Conservation (phyloP, 2,329 filamentous ascomycete genomes). For the Arachnopeziza araneosa region DNA sequence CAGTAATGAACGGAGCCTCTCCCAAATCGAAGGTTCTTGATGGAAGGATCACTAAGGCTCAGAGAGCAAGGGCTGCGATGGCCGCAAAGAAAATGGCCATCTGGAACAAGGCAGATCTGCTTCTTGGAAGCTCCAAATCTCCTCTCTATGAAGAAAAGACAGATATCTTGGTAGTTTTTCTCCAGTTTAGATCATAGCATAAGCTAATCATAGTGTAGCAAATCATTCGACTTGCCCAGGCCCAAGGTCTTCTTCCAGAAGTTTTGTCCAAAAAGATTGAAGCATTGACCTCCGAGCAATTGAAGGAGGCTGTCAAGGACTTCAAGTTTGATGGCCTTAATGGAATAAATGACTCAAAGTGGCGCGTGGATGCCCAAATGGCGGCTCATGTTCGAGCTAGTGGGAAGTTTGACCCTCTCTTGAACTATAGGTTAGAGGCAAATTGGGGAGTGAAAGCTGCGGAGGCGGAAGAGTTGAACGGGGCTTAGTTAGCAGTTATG, state of each 20-base stretch:
- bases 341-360: not conserved
- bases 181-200: not conserved
- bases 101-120: not conserved
- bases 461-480: no score
- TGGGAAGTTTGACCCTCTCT: not conserved
- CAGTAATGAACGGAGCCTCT: not conserved
- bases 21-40: not conserved
- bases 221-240: not conserved
- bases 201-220: not conserved
- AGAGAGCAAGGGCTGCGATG: not conserved
- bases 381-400: not conserved
- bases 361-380: not conserved
- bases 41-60: not conserved
- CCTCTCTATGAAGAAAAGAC: not conserved
- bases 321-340: not conserved
- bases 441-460: not conserved
- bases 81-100: not conserved
- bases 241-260: not conserved
- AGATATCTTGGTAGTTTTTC: not conserved
- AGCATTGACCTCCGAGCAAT: not conserved
- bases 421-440: not conserved
- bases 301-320: not conserved
- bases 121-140: not conserved
- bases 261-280: not conserved
- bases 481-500: no score